A percentile compares a stretch with the other conserved stretches of the same genome.
These are phyloP conservation scores for Gossypium longicalyx DNA, from an alignment of 345 rosid species.

Conservation along the genomic window DNA sequence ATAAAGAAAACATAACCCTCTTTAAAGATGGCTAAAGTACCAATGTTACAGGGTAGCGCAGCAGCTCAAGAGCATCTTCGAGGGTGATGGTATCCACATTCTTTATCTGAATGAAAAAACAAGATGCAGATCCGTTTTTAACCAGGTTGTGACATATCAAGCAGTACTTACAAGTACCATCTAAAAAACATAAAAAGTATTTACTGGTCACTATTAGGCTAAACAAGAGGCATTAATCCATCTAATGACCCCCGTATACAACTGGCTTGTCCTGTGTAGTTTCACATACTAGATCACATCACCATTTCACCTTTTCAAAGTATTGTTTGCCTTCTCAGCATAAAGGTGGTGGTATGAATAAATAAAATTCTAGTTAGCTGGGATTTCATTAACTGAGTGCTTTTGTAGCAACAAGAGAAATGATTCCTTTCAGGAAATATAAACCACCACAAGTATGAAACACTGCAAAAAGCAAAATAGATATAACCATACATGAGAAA, in stretches of 20 bases:
- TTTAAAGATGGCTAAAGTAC: constrained; percentile 34
- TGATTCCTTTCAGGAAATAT: background rate
- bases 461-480: background rate
- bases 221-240: background rate
- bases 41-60: constrained; percentile 75
- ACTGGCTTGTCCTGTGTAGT: background rate
- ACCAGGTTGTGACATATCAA: constrained; percentile 2
- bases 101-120: constrained; percentile 51
- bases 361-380: background rate
- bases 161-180: background rate
- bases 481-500: constrained; percentile 56
- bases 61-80: constrained; percentile 70
- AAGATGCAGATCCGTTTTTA: background rate
- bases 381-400: background rate
- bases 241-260: background rate
- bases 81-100: constrained; percentile 58
- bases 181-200: background rate
- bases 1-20: background rate
- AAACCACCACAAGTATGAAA: background rate
- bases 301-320: background rate
- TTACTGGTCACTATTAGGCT: background rate
- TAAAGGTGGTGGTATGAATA: background rate
- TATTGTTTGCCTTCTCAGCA: background rate
- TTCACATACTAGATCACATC: background rate
- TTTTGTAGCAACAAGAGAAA: background rate